Conservation (phyloP, 1,139 yeast genomes). For the Debaryomyces coudertii region DNA sequence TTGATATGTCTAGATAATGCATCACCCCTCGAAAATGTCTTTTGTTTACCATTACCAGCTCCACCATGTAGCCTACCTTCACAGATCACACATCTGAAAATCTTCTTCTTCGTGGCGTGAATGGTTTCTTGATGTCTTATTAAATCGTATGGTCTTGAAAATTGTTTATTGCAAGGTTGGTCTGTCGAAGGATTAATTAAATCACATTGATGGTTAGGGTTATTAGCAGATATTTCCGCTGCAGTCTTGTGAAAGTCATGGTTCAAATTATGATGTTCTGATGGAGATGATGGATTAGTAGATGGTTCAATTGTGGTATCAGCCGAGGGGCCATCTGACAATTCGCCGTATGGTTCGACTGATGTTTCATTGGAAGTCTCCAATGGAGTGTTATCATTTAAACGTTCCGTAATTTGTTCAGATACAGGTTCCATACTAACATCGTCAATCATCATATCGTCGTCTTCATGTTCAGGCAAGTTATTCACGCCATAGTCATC, state of each 20-base stretch:
- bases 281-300: constrained; percentile 7
- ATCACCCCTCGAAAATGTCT: constrained; percentile 53
- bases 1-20: constrained; percentile 53
- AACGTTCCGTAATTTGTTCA: not conserved
- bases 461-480: constrained; percentile 10
- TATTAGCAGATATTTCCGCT: constrained; percentile 28
- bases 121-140: constrained; percentile 55
- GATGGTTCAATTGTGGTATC: constrained; percentile 4
- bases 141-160: constrained; percentile 52
- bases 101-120: constrained; percentile 52
- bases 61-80: constrained; percentile 54
- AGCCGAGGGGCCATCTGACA: not conserved
- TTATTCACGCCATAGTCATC: constrained; percentile 15
- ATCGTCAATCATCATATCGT: constrained; percentile 16
- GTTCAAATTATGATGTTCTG: not conserved
- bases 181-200: constrained; percentile 61
- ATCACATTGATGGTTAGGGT: constrained; percentile 48
- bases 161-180: constrained; percentile 46
- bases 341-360: not conserved
- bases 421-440: constrained; percentile 10
- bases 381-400: constrained; percentile 7
- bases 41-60: constrained; percentile 61
- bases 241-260: constrained; percentile 19
- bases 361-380: constrained; percentile 7
- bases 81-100: constrained; percentile 52